Evolutionary conservation across 306 rosid genomes (phyloP), one percentile per base, ranked within the genome.

Genomic region (Glycine latifolia): DNA sequence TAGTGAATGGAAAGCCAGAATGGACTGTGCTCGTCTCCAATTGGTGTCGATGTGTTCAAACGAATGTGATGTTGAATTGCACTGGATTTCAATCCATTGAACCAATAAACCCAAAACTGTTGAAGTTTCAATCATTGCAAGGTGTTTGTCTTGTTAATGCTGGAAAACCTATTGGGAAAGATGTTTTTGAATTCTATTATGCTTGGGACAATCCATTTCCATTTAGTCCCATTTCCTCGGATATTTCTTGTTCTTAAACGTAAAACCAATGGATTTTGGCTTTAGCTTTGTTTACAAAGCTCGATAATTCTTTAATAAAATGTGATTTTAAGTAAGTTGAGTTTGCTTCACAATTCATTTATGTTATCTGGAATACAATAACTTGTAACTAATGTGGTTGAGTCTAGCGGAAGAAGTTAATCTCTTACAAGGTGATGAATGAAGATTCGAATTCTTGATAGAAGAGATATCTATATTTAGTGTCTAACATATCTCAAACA

Each of bases 101-200:
- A 26, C 31, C 1, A 26, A 2, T 86, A 4, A 82, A 89, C 47
- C 75, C 90, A 37, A 70, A 81, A 5, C 3, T 89, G 44, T 56
- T 89, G 49, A 14, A 14, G 3, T 14, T 72, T 2, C 31, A 26
- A 26, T 2, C 31, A 26, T 48, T 62, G 1, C 87, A 76, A 0
- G 7, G 41, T 8, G 59, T 3, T 8, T 86, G 94, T 81, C 15
- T 79, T 14, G 53, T 89, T 78, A 82, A 78, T 12, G 26, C 10
- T 35, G 91, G 91, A 10, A 68, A 10, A 0, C 76, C 90, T 3
- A 15, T 89, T 8, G n/a, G 2, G 1, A 3, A 8, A 6, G 0
- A n/a, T 2, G 20, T 63, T 14, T 0, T 85, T 35, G n/a, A 4
- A 55, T 85, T 88, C 43, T 62, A 26, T 4, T 88, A 83, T 78